A percentile compares a stretch with the other conserved stretches of the same genome.
phyloP scores from a whole-genome alignment of 257 asterid genomes.

The Penstemon barbatus region DNA sequence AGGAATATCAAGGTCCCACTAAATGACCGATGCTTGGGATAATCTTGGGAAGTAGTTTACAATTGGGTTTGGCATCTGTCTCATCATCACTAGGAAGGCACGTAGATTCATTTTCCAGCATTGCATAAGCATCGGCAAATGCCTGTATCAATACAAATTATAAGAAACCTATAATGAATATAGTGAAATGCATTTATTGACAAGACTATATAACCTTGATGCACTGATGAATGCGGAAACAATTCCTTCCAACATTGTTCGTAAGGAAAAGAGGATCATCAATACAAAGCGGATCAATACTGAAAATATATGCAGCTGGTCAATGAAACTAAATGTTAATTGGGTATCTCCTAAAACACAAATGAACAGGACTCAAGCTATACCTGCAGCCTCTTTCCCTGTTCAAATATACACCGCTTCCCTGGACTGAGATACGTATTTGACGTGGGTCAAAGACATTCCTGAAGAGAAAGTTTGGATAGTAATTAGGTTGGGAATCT shows the following conservation, averaged over 20 bases:
- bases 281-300: slow-evolving; percentile 93
- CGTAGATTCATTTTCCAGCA: slow-evolving; percentile 70
- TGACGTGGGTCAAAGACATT: slow-evolving; percentile 98
- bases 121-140: slow-evolving; percentile 96
- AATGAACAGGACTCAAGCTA: slow-evolving; percentile 24
- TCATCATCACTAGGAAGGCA: slow-evolving; percentile 49
- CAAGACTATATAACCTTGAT: slow-evolving; percentile 68
- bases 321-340: slow-evolving; percentile 18
- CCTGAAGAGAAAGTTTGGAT: slow-evolving; percentile 46
- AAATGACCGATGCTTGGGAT: slow-evolving; percentile 80
- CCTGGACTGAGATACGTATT: slow-evolving; percentile 94
- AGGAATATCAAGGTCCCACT: slow-evolving; percentile 46
- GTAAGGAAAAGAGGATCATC: slow-evolving; percentile 91
- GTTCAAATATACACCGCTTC: slow-evolving; percentile 86
- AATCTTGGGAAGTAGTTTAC: slow-evolving; percentile 79
- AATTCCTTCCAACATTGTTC: slow-evolving; percentile 96
- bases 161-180: not conserved
- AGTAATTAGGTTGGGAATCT: slow-evolving; percentile 28
- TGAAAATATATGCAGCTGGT: slow-evolving; percentile 41
- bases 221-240: slow-evolving; percentile 98
- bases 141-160: slow-evolving; percentile 56
- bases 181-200: not conserved
- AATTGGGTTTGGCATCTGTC: slow-evolving; percentile 40
- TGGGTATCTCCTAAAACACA: slow-evolving; percentile 23
- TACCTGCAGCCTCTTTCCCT: slow-evolving; percentile 95